Evolutionary conservation across 306 rosid genomes (phyloP).

Genomic region (Senna siamea): DNA sequence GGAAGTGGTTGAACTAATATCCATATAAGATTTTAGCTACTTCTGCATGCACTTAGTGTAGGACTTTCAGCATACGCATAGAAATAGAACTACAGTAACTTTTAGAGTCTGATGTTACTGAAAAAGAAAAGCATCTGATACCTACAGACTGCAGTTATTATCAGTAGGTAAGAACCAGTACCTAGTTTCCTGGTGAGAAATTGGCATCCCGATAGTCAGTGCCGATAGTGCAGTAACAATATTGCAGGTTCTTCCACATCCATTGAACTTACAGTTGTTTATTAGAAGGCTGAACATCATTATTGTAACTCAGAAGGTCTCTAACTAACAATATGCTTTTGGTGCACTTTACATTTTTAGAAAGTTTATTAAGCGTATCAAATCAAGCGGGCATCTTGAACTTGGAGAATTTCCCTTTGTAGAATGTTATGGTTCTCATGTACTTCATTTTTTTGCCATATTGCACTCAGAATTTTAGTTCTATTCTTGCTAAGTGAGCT

Average conservation of each 20-base stretch:
- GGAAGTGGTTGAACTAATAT: background rate
- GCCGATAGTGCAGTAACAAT: background rate
- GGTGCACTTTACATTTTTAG: constrained; percentile 11
- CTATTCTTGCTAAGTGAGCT: constrained; percentile 24
- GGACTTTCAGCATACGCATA: background rate
- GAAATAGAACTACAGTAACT: background rate
- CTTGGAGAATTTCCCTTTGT: constrained; percentile 7
- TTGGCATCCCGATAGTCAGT: constrained; percentile 1
- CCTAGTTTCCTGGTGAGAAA: background rate
- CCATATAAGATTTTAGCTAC: background rate
- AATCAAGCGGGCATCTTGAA: constrained; percentile 5
- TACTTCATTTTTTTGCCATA: constrained; percentile 4
- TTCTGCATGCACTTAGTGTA: background rate
- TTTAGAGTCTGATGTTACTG: constrained; percentile 12
- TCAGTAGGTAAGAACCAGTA: background rate
- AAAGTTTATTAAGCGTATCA: constrained; percentile 9
- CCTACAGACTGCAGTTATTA: background rate
- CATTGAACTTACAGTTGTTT: constrained; percentile 7
- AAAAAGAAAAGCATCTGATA: background rate
- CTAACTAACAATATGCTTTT: constrained; percentile 13
- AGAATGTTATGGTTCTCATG: constrained; percentile 6
- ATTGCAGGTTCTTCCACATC: constrained; percentile 1
- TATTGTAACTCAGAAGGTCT: constrained; percentile 20
- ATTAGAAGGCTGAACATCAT: constrained; percentile 29
- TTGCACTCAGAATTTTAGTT: constrained; percentile 34